These are phyloP conservation scores for Sutorius eximius DNA, from an alignment of 1,284 basidiomycete genomes.

Conservation along the genomic window DNA sequence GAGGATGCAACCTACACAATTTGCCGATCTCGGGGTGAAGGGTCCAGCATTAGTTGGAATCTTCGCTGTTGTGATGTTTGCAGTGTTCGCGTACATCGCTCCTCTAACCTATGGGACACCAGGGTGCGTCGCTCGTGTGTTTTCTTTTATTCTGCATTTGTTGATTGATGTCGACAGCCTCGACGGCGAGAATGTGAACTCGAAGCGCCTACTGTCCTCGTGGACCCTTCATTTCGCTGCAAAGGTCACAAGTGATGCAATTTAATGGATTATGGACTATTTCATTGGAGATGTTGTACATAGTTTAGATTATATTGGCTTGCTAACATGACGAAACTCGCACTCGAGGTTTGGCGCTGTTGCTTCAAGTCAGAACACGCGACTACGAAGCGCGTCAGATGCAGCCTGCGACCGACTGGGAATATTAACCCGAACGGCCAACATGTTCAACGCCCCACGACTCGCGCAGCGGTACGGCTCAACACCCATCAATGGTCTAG, in stretches of 20 bases:
- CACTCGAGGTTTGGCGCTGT: constrained; percentile 1
- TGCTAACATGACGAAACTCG: constrained; percentile 7
- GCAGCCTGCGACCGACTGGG: constrained; percentile 4
- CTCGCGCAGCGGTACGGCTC: constrained; percentile 63
- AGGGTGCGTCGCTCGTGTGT: constrained; percentile 57
- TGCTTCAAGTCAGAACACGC: constrained; percentile 1
- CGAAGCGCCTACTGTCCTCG: constrained; percentile 66
- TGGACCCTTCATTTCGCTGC: constrained; percentile 87
- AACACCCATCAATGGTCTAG: constrained; percentile 56
- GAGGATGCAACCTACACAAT: constrained; percentile 57
- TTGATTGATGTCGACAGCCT: constrained; percentile 46
- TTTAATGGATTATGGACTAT: constrained; percentile 19
- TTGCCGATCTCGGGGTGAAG: constrained; percentile 72
- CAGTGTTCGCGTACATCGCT: constrained; percentile 72
- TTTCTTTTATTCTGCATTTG: constrained; percentile 9
- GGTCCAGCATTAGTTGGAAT: constrained; percentile 63
- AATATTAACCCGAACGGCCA: constrained; percentile 12
- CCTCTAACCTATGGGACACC: constrained; percentile 92
- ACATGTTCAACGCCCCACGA: constrained; percentile 79
- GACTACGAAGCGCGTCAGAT: neutral
- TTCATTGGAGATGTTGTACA: constrained; percentile 25
- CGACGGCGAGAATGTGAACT: constrained; percentile 72
- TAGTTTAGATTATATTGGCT: constrained; percentile 27
- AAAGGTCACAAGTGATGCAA: constrained; percentile 51
- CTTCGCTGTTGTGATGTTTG: constrained; percentile 62